Evolutionary conservation across 2,329 filamentous ascomycete genomes (phyloP), one percentile per base, ranked within the genome.

Genomic region (Pochonia chlamydosporia): DNA sequence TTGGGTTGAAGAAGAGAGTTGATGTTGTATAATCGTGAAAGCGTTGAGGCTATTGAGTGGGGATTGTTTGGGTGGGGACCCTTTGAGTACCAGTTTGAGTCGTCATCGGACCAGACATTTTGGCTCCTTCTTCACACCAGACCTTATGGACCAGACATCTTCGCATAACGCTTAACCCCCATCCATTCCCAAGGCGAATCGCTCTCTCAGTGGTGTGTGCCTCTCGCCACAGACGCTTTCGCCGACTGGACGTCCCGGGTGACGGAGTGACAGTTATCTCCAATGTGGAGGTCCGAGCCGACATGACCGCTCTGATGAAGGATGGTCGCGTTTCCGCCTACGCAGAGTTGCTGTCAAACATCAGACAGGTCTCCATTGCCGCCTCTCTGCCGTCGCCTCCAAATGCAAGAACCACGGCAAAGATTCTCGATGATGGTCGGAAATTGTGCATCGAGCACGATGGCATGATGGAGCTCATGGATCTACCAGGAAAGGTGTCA

Each of bases 301-400:
- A 36, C 4, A 49, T 49, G 43, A 25, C 43, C 24, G 24, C 40
- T 14, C 26, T 36, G 14, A 44, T 18, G 9, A 33, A 47, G 23
- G 23, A 11, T 7, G 23, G 13, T 6, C 36, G 53, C n/a, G 54
- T 68, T 18, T 56, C 63, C 2, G 70, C 85, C 20, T 85, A 86
- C 58, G 81, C 82, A 5, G 83, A 87, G 64, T 71, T 85, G 2
- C 72, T 86, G 3, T 68, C 75, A 24, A 84, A 85, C 50, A 82
- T 87, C 53, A 72, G 76, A 36, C 81, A 84, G 59, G 70, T 86
- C 33, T 83, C 81, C 4, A 65, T 85, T 20, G 75, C 73, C 43
- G 78, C 73, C 6, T 70, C 72, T 3, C 64, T 84, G 2, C 65
- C 70, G 3, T 69, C 72, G 11, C 63, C 69, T 4, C 63, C 63